Conservation (phyloP, 139 green algal species). For the Picochlorum sp. region DNA sequence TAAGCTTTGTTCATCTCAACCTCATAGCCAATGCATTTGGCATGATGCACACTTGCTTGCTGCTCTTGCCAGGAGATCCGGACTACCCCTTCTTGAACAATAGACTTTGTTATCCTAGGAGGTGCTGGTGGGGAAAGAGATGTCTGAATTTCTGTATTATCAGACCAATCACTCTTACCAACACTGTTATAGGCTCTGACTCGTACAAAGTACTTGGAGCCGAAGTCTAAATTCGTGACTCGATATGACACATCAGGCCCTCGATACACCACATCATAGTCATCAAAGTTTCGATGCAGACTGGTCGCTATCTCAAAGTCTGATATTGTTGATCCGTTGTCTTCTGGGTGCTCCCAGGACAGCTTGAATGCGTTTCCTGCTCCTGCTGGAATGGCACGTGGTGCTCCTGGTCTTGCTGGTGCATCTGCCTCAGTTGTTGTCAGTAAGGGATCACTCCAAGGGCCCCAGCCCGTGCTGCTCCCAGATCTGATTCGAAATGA, state of each 20-base stretch:
- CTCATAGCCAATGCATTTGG: constrained; percentile 33
- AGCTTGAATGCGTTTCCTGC: too few relatives aligned
- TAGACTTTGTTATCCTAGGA: constrained; percentile 5
- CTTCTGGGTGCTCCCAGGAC: background rate
- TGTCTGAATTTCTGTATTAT: constrained; percentile 17
- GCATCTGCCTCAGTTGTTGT: too few relatives aligned
- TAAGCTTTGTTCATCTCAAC: constrained; percentile 15
- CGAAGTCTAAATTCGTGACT: constrained; percentile 26
- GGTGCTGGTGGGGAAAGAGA: constrained; percentile 21
- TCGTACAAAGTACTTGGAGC: constrained; percentile 33
- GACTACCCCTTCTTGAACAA: background rate
- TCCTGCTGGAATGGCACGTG: too few relatives aligned
- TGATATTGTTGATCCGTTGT: background rate
- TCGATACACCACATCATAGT: too few relatives aligned
- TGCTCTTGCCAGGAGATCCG: constrained; percentile 22
- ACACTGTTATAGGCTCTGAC: constrained; percentile 38
- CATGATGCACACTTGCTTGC: background rate
- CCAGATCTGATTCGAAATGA: background rate
- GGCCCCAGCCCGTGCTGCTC: background rate
- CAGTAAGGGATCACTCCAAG: too few relatives aligned
- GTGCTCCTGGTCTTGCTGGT: too few relatives aligned
- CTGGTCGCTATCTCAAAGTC: background rate
- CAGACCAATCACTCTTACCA: constrained; percentile 32
- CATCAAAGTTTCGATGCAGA: constrained; percentile 9
- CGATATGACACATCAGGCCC: background rate